Conservation (phyloP, 441 rosid genomes). For the Gossypium laxum region DNA sequence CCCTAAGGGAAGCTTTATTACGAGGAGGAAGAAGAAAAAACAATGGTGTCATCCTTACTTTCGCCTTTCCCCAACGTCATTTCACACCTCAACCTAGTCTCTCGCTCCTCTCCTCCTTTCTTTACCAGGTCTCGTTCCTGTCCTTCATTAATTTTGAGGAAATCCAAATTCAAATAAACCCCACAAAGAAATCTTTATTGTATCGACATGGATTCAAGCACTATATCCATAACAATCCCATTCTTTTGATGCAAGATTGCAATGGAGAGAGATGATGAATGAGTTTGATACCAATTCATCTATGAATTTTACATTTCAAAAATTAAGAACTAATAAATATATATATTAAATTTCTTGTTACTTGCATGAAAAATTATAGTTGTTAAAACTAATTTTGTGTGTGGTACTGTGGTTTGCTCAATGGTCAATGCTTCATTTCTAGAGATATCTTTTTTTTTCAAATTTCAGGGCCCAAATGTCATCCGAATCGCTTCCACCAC, state of each 20-base stretch:
- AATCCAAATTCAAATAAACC: too few relatives aligned
- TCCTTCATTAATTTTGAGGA: not conserved
- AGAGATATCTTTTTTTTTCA: not conserved
- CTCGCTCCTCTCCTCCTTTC: not conserved
- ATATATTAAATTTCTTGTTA: not conserved
- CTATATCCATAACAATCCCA: too few relatives aligned
- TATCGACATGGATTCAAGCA: too few relatives aligned
- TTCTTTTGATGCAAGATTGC: too few relatives aligned
- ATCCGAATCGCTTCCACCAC: conserved; percentile 30
- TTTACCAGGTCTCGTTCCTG: not conserved
- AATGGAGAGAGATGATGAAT: not conserved
- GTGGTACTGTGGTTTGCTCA: not conserved
- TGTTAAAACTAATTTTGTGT: not conserved
- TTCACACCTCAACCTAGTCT: not conserved
- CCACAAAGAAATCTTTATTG: too few relatives aligned
- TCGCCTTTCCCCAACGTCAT: not conserved
- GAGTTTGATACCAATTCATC: not conserved
- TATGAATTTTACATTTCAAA: not conserved
- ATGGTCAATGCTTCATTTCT: not conserved
- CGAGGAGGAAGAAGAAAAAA: not conserved
- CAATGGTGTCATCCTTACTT: not conserved
- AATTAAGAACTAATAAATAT: too few relatives aligned
- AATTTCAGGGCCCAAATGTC: conserved; percentile 29
- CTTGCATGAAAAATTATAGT: not conserved
- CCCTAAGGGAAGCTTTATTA: not conserved